Evolutionary conservation across 495 filamentous ascomycete species (phyloP).

Genomic region (Xylaria venustula): DNA sequence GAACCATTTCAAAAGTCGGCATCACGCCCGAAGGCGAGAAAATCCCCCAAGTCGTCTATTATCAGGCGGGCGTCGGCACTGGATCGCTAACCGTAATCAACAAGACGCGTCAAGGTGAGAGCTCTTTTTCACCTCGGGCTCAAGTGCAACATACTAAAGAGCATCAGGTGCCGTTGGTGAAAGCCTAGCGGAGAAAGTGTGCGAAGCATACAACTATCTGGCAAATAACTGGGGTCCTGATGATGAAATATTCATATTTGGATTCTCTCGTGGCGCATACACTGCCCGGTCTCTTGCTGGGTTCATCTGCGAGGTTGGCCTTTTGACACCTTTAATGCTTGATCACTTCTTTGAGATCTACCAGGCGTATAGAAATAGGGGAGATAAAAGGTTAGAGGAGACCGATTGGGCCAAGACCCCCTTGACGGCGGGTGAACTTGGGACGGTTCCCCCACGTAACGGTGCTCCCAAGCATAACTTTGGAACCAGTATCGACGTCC

Average conservation of each 20-base stretch:
- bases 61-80: constrained; percentile 20
- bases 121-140: background rate
- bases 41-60: constrained; percentile 24
- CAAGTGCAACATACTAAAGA: background rate
- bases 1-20: constrained; percentile 13
- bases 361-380: constrained; percentile 35
- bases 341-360: constrained; percentile 55
- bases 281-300: constrained; percentile 59
- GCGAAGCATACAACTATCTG: constrained; percentile 60
- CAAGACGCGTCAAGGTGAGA: background rate
- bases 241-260: constrained; percentile 64
- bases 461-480: background rate
- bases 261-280: constrained; percentile 67
- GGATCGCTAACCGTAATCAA: constrained; percentile 10
- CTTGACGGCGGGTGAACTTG: background rate
- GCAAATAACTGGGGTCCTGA: constrained; percentile 56
- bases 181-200: constrained; percentile 37
- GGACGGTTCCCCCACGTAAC: background rate
- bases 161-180: constrained; percentile 1
- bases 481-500: background rate
- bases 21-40: background rate
- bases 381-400: background rate
- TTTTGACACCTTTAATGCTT: constrained; percentile 57
- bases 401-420: background rate
- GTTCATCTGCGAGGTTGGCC: constrained; percentile 54